phyloP scores from a whole-genome alignment of 2,329 filamentous ascomycete species.

The Alternaria dauci region DNA sequence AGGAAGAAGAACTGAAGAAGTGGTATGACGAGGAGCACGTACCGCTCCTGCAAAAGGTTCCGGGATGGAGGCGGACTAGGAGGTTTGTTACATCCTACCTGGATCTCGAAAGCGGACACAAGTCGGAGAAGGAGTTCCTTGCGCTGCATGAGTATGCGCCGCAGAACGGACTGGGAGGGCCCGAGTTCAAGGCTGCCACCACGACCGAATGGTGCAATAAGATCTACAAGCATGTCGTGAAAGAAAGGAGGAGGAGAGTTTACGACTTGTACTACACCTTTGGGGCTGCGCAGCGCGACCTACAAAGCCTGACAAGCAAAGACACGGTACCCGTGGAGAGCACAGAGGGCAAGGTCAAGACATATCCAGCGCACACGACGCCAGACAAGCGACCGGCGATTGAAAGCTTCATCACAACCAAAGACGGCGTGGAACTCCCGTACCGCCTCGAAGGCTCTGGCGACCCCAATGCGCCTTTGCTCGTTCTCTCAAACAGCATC shows the following conservation, averaged over 20 bases:
- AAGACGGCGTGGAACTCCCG: constrained; percentile 72
- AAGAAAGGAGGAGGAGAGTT: constrained; percentile 64
- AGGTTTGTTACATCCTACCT: constrained; percentile 73
- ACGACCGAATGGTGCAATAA: constrained; percentile 69
- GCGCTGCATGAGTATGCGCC: constrained; percentile 76
- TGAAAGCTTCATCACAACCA: constrained; percentile 71
- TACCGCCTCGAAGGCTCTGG: constrained; percentile 79
- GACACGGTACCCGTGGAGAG: constrained; percentile 59
- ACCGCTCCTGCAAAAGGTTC: constrained; percentile 73
- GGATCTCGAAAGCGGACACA: constrained; percentile 47
- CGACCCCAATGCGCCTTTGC: constrained; percentile 71
- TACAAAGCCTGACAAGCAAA: constrained; percentile 64
- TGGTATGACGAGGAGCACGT: constrained; percentile 83
- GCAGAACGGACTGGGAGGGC: constrained; percentile 71
- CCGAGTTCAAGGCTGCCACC: constrained; percentile 69
- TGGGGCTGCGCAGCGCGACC: constrained; percentile 74
- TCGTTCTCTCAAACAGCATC: constrained; percentile 82
- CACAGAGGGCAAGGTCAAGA: constrained; percentile 64
- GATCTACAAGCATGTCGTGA: constrained; percentile 67
- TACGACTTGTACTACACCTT: constrained; percentile 84
- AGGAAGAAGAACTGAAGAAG: constrained; percentile 64
- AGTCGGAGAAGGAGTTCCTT: constrained; percentile 62
- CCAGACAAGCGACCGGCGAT: constrained; percentile 59
- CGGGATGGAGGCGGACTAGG: constrained; percentile 80
- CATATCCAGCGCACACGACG: constrained; percentile 57